These are phyloP conservation scores for Corylus americana DNA, from an alignment of 306 rosid species.

Conservation along the genomic window DNA sequence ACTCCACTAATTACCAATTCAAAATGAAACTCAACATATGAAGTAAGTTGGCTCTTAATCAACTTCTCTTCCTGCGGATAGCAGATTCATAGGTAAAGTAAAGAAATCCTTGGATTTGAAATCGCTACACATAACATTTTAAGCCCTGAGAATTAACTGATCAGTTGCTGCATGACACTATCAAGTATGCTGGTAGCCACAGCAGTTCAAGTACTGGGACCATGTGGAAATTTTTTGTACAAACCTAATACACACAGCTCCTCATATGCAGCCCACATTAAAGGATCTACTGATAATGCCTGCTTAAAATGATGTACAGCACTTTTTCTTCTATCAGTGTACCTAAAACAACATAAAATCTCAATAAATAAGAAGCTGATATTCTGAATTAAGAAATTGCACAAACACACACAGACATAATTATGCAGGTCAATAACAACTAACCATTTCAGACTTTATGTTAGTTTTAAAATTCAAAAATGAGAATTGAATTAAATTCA, in stretches of 20 bases:
- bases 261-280: slow-evolving; percentile 85
- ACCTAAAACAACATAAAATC: slow-evolving; percentile 37
- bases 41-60: not conserved
- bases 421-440: not conserved
- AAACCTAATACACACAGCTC: slow-evolving; percentile 92
- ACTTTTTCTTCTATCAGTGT: slow-evolving; percentile 63
- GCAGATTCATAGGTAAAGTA: too few species aligned
- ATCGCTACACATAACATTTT: not conserved
- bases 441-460: slow-evolving; percentile 3
- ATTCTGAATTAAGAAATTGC: slow-evolving; percentile 2
- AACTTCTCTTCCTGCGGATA: not conserved
- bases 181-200: not conserved
- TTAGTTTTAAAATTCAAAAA: not conserved
- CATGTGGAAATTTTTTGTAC: slow-evolving; percentile 32
- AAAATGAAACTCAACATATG: not conserved
- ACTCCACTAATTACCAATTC: not conserved
- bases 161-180: not conserved
- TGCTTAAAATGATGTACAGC: slow-evolving; percentile 56
- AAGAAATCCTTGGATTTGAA: not conserved
- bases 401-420: not conserved
- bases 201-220: slow-evolving; percentile 1
- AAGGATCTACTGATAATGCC: slow-evolving; percentile 53
- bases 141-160: not conserved
- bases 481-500: not conserved
- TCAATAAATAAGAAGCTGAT: not conserved